Base-by-base conservation (phyloP, 768 basidiomycete genomes). In the Cystofilobasidium macerans region DNA sequence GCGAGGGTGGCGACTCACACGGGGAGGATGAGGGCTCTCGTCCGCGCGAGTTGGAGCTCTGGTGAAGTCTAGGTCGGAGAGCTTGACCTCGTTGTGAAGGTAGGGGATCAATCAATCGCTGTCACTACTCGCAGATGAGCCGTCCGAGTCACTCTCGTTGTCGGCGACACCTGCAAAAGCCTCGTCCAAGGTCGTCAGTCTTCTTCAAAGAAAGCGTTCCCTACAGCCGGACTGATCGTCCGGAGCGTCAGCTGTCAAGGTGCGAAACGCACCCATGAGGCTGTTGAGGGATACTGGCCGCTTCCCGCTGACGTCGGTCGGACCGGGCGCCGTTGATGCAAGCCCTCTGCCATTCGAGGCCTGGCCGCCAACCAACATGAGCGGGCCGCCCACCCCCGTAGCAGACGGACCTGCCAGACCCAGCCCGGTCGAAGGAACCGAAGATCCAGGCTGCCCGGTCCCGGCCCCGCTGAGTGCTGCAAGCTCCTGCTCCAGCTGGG, bases 211-310 rank as follows among this genome's bases (percentile, higher is more conserved):
- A 16, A 40, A 16, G 57, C 4, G n/a, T 8, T 38, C 22, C 28
- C 14, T 32, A 30, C 22, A 57, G 56, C 32, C 20, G 16, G 28
- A 42, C 60, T 28, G 45, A 20, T 13, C n/a, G 8, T 28, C 30
- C 26, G 33, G 24, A 40, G 4, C 56, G 14, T 38, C 56, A 6
- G 22, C 33, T 35, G 12, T 22, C 42, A 30, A 32, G n/a, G 38
- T 11, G 33, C 14, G 22, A 57, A n/a, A 65, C 64, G 45, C 43
- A 65, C 64, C 64, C 64, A 65, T 65, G 43, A 65, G 40, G 22
- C 43, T 58, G 33, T 58, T 59, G 38, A 65, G 36, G 8, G 54
- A 53, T 8, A 64, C 53, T 7, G 62, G 62, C 32, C 51, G 54
- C 53, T 56, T 64, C 22, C 48, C 48, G n/a, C n/a, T n/a, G n/a